A percentile compares a stretch with the other conserved stretches of the same genome.
These are phyloP conservation scores for Coprinopsis strossmayeri DNA, from an alignment of 768 basidiomycete genomes.

Conservation along the genomic window DNA sequence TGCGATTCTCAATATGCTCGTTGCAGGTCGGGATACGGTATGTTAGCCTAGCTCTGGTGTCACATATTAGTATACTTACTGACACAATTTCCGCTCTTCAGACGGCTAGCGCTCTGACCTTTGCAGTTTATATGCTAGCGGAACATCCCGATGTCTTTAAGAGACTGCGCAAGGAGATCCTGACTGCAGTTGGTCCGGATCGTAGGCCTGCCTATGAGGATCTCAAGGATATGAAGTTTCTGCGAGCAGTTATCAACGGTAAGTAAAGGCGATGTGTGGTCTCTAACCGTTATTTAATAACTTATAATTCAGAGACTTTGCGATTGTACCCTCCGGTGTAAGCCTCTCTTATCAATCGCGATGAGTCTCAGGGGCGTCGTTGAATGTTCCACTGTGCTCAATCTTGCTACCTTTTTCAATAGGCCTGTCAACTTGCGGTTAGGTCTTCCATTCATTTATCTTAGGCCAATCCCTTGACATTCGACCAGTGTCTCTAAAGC, in stretches of 20 bases:
- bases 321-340: neutral
- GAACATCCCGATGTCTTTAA: conserved; percentile 34
- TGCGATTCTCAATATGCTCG: conserved; percentile 16
- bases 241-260: conserved; percentile 30
- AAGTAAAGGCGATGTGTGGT: too few species aligned
- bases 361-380: too few species aligned
- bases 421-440: neutral
- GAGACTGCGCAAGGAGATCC: conserved; percentile 35
- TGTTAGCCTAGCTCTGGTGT: neutral
- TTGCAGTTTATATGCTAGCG: conserved; percentile 36
- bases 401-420: neutral
- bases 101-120: conserved; percentile 36
- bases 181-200: conserved; percentile 29
- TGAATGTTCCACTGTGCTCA: neutral
- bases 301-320: neutral
- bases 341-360: too few species aligned
- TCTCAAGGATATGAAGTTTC: conserved; percentile 39
- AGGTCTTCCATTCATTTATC: neutral
- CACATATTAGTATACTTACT: too few species aligned
- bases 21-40: conserved; percentile 14
- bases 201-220: conserved; percentile 35
- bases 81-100: too few species aligned
- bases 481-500: neutral
- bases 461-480: neutral
- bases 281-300: neutral